Percentiles rank a stretch among this genome's conserved stretches.
These are phyloP conservation scores for Hymenoscyphus occultus DNA, from an alignment of 2,329 filamentous ascomycete genomes.

Conservation along the genomic window DNA sequence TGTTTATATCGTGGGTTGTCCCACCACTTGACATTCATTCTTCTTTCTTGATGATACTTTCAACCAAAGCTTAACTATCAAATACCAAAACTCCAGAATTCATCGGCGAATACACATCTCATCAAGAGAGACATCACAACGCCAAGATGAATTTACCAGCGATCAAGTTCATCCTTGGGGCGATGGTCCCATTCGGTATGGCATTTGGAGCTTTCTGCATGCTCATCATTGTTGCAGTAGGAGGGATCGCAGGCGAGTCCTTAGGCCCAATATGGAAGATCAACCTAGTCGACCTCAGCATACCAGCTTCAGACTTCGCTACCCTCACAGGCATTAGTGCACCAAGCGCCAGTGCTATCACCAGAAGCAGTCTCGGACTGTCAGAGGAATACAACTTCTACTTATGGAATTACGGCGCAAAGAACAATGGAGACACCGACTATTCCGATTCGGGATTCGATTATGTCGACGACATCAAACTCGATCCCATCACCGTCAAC, in stretches of 20 bases:
- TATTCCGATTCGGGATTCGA: neutral
- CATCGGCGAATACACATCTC: neutral
- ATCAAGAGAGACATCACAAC: neutral
- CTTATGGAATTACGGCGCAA: neutral
- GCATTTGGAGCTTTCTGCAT: constrained; percentile 8
- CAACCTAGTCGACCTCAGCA: constrained; percentile 3
- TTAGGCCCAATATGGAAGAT: constrained; percentile 7
- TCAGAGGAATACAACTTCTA: constrained; percentile 1
- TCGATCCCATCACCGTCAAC: neutral
- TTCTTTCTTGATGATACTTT: neutral
- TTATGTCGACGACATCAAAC: neutral
- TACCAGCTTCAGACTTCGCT: neutral
- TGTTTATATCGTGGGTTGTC: neutral
- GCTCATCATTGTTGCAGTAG: constrained; percentile 6
- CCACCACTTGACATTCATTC: neutral
- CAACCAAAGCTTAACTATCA: neutral
- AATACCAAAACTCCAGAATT: neutral
- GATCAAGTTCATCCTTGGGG: neutral
- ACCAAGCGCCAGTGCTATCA: neutral
- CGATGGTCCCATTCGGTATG: constrained; percentile 2
- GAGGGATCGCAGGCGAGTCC: neutral
- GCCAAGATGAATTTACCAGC: constrained; percentile 1
- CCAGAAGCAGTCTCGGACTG: neutral
- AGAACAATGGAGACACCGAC: neutral
- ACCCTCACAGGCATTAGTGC: neutral